Evolutionary conservation across 441 rosid genomes (phyloP).

Genomic region (Arabidopsis lyrata): DNA sequence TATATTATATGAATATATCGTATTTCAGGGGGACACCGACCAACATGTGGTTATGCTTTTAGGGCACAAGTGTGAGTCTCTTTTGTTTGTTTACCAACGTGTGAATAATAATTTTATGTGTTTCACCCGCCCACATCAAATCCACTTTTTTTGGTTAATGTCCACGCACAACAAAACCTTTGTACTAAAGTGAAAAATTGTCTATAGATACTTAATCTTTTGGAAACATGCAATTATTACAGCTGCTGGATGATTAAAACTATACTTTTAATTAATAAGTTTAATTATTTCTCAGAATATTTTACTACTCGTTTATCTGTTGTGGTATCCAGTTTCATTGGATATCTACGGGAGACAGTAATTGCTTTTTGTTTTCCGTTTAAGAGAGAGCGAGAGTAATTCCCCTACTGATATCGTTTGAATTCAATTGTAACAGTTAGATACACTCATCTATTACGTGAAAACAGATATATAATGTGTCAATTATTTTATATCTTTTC

Average conservation of each 20-base stretch:
- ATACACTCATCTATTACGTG: neutral
- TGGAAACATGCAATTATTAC: conserved; percentile 43
- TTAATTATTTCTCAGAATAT: neutral
- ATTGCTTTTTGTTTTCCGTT: neutral
- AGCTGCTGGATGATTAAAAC: neutral
- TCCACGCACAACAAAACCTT: conserved; percentile 30
- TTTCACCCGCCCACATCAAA: conserved; percentile 46
- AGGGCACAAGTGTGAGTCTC: conserved; percentile 61
- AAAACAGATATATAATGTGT: neutral
- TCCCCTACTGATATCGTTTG: neutral
- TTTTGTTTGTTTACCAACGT: conserved; percentile 46
- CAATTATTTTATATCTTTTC: neutral
- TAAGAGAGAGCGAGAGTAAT: neutral
- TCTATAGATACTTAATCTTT: conserved; percentile 27
- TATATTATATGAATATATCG: conserved; percentile 21
- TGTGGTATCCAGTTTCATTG: conserved; percentile 22
- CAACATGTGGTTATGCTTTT: conserved; percentile 75
- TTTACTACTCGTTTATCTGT: neutral
- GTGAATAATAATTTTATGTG: conserved; percentile 45
- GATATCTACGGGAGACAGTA: neutral
- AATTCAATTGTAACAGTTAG: neutral
- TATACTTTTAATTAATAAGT: neutral
- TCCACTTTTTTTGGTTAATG: conserved; percentile 43
- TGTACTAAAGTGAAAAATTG: conserved; percentile 39
- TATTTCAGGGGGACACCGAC: conserved; percentile 55